Evolutionary conservation across 768 basidiomycete species (phyloP).

Genomic region (Amanita pseudoporphyria): DNA sequence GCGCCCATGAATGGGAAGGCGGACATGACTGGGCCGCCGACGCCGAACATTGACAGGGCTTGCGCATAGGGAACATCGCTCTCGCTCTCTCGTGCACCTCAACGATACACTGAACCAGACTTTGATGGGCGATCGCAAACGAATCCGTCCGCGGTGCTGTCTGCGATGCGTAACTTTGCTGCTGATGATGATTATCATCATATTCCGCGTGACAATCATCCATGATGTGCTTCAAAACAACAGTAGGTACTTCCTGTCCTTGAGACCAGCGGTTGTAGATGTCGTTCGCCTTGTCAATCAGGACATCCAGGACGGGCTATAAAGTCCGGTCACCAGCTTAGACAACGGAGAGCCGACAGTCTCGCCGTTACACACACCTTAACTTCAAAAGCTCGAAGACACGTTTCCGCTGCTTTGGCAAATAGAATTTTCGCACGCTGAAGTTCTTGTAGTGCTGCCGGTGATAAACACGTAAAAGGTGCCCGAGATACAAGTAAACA

Average conservation of each 20-base stretch:
- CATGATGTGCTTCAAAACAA: constrained; percentile 28
- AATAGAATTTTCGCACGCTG: constrained; percentile 37
- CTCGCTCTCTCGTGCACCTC: constrained; percentile 37
- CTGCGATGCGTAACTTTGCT: constrained; percentile 6
- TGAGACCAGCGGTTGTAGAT: constrained; percentile 38
- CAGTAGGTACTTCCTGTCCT: constrained; percentile 33
- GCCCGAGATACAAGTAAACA: constrained; percentile 51
- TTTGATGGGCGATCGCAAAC: constrained; percentile 31
- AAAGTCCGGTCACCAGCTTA: background rate
- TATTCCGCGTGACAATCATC: constrained; percentile 18
- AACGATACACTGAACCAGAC: constrained; percentile 35
- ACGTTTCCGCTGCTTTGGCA: constrained; percentile 33
- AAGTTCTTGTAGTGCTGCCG: constrained; percentile 54
- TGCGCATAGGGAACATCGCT: constrained; percentile 31
- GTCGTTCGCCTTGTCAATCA: constrained; percentile 42
- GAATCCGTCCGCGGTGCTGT: constrained; percentile 20
- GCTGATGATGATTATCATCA: constrained; percentile 13
- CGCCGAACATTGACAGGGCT: constrained; percentile 32
- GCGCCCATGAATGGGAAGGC: constrained; percentile 36
- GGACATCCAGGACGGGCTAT: constrained; percentile 38
- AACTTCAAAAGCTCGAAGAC: constrained; percentile 36
- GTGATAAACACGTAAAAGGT: constrained; percentile 55
- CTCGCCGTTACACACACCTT: constrained; percentile 26
- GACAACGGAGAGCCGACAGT: background rate
- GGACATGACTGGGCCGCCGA: constrained; percentile 22